Conservation (phyloP, 2,329 filamentous ascomycete genomes). For the Microthyrium microscopicum region DNA sequence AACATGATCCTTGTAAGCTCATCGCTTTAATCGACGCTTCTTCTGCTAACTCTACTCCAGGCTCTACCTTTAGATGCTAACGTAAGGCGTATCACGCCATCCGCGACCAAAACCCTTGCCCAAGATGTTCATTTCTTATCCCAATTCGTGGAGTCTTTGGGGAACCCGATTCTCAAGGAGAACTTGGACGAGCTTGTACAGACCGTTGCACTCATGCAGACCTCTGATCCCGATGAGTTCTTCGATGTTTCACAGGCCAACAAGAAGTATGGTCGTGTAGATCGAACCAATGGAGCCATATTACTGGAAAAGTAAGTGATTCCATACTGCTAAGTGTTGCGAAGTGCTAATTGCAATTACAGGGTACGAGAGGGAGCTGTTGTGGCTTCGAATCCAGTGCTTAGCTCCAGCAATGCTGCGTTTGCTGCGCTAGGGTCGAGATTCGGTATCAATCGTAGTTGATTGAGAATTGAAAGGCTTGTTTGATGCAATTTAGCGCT, state of each 20-base stretch:
- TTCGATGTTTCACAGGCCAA: constrained; percentile 83
- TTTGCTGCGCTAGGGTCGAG: constrained; percentile 20
- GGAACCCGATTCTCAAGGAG: constrained; percentile 74
- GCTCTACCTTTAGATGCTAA: constrained; percentile 60
- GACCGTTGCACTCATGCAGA: constrained; percentile 72
- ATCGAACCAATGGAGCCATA: constrained; percentile 74
- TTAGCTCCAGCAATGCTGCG: constrained; percentile 15
- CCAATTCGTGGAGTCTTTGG: constrained; percentile 71
- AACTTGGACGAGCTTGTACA: constrained; percentile 88
- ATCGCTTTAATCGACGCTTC: constrained; percentile 11
- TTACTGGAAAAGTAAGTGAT: constrained; percentile 67
- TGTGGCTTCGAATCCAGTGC: constrained; percentile 15
- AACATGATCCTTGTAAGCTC: constrained; percentile 58
- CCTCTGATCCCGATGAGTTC: constrained; percentile 88
- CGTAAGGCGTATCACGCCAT: constrained; percentile 73
- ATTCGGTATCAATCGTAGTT: constrained; percentile 14
- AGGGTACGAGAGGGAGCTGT: constrained; percentile 19
- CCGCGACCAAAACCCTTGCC: constrained; percentile 65
- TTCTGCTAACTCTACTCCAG: constrained; percentile 20
- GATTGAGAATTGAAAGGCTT: neutral
- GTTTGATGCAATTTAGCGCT: neutral
- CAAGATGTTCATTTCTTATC: constrained; percentile 73
- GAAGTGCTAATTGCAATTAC: neutral
- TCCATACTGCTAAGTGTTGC: neutral
- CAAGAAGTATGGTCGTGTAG: constrained; percentile 85